These are phyloP conservation scores for Bacidia gigantensis DNA, from an alignment of 495 filamentous ascomycete species.

Conservation along the genomic window DNA sequence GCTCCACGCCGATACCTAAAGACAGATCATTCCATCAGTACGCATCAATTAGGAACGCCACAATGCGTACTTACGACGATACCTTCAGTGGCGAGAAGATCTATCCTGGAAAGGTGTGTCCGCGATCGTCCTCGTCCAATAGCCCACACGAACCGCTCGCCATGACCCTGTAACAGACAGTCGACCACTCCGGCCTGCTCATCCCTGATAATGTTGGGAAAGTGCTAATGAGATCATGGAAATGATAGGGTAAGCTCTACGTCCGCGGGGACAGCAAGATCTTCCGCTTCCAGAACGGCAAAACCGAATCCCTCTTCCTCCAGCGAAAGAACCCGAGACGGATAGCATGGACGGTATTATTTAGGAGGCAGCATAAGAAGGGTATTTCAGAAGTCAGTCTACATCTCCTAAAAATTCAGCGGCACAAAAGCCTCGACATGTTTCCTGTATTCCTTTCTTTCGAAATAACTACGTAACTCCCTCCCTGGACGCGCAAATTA, in stretches of 20 bases:
- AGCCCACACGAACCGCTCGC: neutral
- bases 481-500: neutral
- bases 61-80: constrained; percentile 97
- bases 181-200: neutral
- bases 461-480: neutral
- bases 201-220: neutral
- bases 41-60: constrained; percentile 35
- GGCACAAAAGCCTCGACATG: neutral
- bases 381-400: constrained; percentile 87
- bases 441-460: neutral
- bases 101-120: constrained; percentile 95
- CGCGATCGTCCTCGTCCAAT: neutral
- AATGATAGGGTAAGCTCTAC: constrained; percentile 84
- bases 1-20: neutral
- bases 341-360: constrained; percentile 97
- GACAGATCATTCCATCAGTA: neutral
- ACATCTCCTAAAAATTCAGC: neutral
- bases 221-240: neutral
- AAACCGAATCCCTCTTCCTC: constrained; percentile 98
- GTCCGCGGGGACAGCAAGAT: constrained; percentile 99
- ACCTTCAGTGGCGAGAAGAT: constrained; percentile 95
- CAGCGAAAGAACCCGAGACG: constrained; percentile 99
- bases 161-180: neutral
- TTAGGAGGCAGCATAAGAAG: constrained; percentile 98
- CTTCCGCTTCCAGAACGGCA: constrained; percentile 99